Evolutionary conservation across 345 rosid species (phyloP).

Genomic region (Eucalyptus sp.): DNA sequence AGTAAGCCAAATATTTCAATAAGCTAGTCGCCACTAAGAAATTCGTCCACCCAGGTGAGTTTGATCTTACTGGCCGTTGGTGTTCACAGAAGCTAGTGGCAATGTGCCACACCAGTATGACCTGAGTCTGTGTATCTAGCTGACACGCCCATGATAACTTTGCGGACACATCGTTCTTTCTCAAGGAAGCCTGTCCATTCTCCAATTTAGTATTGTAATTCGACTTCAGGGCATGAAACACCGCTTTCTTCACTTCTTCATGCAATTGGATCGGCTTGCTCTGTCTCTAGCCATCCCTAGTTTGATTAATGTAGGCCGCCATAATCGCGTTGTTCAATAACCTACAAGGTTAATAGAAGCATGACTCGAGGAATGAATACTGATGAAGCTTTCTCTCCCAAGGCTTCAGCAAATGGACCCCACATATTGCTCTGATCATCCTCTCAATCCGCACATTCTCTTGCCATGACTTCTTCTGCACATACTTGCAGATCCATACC

Average conservation of each 20-base stretch:
- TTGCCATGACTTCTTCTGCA: neutral
- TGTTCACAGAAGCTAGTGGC: no score
- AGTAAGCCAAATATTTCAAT: neutral
- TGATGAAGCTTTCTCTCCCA: no score
- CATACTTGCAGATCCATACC: neutral
- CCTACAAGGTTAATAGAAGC: no score
- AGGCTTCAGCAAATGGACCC: no score
- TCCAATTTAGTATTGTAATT: neutral
- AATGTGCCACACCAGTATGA: no score
- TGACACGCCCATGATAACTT: no score
- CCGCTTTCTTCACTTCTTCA: neutral
- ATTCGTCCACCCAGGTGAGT: rapidly evolving
- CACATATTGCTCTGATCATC: neutral
- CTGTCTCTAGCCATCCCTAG: neutral
- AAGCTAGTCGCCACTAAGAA: neutral
- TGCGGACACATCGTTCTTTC: rapidly evolving
- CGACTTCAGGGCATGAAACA: neutral
- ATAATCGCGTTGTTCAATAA: no score
- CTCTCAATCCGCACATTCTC: neutral
- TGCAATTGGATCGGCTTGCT: neutral
- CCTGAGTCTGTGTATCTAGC: no score
- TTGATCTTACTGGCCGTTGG: neutral
- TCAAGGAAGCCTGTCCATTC: no score
- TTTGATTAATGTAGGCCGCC: no score
- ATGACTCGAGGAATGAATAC: no score